These are phyloP conservation scores for Neoarthrinium moseri DNA, from an alignment of 2,329 filamentous ascomycete genomes.

Conservation along the genomic window DNA sequence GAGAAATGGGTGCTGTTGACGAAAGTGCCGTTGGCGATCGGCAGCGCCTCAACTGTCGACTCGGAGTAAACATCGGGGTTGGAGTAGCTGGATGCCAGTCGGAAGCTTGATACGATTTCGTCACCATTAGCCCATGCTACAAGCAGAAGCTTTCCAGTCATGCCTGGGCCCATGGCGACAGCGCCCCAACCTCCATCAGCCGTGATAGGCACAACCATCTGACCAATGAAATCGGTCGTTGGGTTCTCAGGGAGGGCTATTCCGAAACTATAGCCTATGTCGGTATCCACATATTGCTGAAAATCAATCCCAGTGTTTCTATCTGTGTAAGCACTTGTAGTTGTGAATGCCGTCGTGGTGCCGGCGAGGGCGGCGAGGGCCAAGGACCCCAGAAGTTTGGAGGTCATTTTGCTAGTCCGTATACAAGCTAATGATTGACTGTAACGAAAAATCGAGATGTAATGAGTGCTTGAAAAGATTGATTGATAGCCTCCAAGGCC, in stretches of 20 bases:
- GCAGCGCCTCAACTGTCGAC: neutral
- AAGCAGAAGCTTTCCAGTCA: constrained; percentile 4
- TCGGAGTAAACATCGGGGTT: constrained; percentile 1
- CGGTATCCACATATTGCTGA: neutral
- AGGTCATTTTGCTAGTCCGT: neutral
- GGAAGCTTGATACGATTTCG: neutral
- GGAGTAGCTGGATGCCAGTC: constrained; percentile 1
- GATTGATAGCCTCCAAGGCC: constrained; percentile 2
- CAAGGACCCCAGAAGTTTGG: neutral
- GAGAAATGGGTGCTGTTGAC: constrained; percentile 6
- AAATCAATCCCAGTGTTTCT: constrained; percentile 5
- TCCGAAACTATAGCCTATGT: constrained; percentile 2
- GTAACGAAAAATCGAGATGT: neutral
- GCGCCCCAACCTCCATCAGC: constrained; percentile 5
- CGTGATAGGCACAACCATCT: neutral
- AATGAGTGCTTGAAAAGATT: neutral
- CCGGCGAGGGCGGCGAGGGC: constrained; percentile 2
- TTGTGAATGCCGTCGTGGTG: neutral
- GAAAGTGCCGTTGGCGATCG: constrained; percentile 5
- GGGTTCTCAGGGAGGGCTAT: neutral
- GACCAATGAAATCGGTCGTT: neutral
- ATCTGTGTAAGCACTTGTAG: constrained; percentile 6
- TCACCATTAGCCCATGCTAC: constrained; percentile 7
- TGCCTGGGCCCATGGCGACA: neutral
- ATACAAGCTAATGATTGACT: neutral